Conservation (phyloP, 2,329 filamentous ascomycete genomes). For the Colletotrichum magnum region DNA sequence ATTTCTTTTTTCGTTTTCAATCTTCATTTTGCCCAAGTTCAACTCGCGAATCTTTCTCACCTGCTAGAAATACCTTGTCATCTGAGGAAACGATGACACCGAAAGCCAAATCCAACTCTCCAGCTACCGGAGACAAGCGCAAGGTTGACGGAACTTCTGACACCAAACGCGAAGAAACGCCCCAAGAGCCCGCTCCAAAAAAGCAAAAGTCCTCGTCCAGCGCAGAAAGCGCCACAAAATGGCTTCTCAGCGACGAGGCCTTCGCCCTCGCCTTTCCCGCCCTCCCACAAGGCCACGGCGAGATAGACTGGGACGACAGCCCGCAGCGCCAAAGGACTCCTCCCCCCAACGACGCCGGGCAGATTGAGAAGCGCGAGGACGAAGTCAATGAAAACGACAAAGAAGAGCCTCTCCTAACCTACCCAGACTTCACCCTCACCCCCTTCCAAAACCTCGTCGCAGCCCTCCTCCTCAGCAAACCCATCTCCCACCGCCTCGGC, state of each 20-base stretch:
- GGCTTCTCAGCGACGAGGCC: slow-evolving; percentile 7
- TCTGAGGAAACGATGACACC: not conserved
- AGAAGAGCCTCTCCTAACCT: not conserved
- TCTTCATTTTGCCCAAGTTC: too few species aligned
- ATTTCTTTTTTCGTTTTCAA: too few species aligned
- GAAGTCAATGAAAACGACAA: too few species aligned
- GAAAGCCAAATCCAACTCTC: not conserved
- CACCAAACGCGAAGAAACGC: not conserved
- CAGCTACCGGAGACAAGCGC: slow-evolving; percentile 4
- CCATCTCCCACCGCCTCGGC: slow-evolving; percentile 59
- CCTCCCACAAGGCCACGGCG: slow-evolving; percentile 5
- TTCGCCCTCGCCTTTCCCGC: slow-evolving; percentile 18
- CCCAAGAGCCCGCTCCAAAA: slow-evolving; percentile 1
- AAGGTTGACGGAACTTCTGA: not conserved
- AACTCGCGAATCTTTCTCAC: too few species aligned
- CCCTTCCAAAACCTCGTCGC: slow-evolving; percentile 61
- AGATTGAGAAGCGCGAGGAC: too few species aligned
- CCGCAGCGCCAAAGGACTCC: not conserved
- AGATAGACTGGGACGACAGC: slow-evolving; percentile 21
- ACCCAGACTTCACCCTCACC: slow-evolving; percentile 45
- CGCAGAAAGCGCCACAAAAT: not conserved
- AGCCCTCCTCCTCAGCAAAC: slow-evolving; percentile 58
- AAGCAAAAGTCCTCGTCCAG: not conserved
- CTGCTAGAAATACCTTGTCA: not conserved
- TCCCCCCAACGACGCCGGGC: slow-evolving; percentile 6